A percentile compares a stretch with the other conserved stretches of the same genome.
Conservation (phyloP, 2,329 filamentous ascomycete species). For the Microdochium bolleyi region DNA sequence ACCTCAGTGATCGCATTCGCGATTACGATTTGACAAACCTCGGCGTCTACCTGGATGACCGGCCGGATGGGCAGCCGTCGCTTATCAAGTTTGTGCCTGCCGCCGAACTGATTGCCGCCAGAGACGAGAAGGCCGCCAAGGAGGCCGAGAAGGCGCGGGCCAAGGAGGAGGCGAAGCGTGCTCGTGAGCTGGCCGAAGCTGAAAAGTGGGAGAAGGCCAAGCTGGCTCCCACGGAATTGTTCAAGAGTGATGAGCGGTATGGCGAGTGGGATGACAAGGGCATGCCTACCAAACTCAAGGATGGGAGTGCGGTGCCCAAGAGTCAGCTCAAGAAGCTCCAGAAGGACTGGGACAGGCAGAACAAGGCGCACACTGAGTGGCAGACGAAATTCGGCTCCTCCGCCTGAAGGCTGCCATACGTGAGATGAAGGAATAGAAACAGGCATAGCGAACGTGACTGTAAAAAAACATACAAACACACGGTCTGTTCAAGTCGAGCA, state of each 20-base stretch:
- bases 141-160: slow-evolving; percentile 51
- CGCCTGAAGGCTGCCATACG: background rate
- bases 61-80: slow-evolving; percentile 56
- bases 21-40: slow-evolving; percentile 75
- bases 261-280: slow-evolving; percentile 78
- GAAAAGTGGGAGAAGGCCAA: slow-evolving; percentile 52
- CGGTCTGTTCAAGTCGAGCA: too few species aligned
- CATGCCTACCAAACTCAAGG: slow-evolving; percentile 66
- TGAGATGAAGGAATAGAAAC: background rate
- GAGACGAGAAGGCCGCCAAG: slow-evolving; percentile 50
- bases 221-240: slow-evolving; percentile 46
- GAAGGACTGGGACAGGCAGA: slow-evolving; percentile 88
- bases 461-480: too few species aligned
- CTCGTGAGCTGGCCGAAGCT: slow-evolving; percentile 39
- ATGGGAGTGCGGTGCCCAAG: slow-evolving; percentile 76
- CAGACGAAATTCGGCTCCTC: slow-evolving; percentile 21
- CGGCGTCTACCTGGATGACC: slow-evolving; percentile 83
- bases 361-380: slow-evolving; percentile 69
- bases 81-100: slow-evolving; percentile 62
- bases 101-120: slow-evolving; percentile 46
- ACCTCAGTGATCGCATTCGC: slow-evolving; percentile 71
- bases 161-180: slow-evolving; percentile 46
- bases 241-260: slow-evolving; percentile 50
- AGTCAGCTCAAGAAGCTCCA: slow-evolving; percentile 70
- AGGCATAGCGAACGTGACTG: too few species aligned